Evolutionary conservation across 768 basidiomycete genomes (phyloP).

Genomic region (Mycena floridula): DNA sequence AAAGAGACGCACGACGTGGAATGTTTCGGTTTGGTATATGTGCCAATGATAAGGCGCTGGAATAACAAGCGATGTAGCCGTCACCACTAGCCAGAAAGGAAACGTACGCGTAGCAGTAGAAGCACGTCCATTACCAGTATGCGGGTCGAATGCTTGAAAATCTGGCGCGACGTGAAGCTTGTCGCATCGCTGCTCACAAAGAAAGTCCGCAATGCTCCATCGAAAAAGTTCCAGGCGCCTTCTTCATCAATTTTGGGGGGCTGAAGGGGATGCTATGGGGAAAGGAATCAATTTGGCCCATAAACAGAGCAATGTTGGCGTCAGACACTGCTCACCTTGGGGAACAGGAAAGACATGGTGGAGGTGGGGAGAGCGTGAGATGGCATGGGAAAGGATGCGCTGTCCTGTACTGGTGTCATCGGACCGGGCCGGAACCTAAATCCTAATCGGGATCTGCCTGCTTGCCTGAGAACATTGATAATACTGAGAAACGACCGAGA

Average conservation of each 20-base stretch:
- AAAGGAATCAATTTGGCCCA: not conserved
- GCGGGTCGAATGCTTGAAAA: conserved; percentile 16
- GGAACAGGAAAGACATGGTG: conserved; percentile 17
- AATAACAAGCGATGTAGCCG: not conserved
- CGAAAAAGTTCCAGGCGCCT: conserved; percentile 21
- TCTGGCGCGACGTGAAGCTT: conserved; percentile 15
- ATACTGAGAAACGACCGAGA: too few relatives aligned
- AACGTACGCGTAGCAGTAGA: conserved; percentile 19
- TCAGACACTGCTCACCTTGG: conserved; percentile 9
- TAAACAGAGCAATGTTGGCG: not conserved
- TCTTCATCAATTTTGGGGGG: conserved; percentile 13
- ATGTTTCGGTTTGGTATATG: conserved; percentile 20
- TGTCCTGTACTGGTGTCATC: too few relatives aligned
- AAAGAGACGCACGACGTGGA: conserved; percentile 13
- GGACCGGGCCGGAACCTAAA: too few relatives aligned
- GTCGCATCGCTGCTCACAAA: conserved; percentile 9
- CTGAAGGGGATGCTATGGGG: conserved; percentile 12
- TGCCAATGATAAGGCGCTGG: conserved; percentile 22
- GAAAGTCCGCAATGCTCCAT: conserved; percentile 18
- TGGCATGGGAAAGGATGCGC: too few relatives aligned
- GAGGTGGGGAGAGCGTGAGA: too few relatives aligned
- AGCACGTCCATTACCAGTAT: conserved; percentile 17
- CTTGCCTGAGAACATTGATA: too few relatives aligned
- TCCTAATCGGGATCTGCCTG: too few relatives aligned
- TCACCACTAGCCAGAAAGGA: not conserved